Evolutionary conservation across 2,329 filamentous ascomycete genomes (phyloP).

Genomic region (Botrytis squamosa): DNA sequence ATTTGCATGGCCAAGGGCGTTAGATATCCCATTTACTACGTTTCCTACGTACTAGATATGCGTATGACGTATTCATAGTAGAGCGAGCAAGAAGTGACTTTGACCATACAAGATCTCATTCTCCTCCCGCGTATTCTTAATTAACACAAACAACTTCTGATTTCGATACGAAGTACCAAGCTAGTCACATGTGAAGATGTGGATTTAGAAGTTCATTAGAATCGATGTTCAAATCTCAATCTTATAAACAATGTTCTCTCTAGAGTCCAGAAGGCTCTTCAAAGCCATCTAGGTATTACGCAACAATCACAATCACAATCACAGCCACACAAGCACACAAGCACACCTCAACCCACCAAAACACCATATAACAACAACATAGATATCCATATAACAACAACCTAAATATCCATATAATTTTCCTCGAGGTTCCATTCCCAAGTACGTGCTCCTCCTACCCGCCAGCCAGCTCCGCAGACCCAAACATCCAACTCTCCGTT

Average conservation of each 20-base stretch:
- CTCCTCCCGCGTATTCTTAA: background rate
- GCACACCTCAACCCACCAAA: background rate
- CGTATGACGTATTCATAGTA: background rate
- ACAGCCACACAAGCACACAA: background rate
- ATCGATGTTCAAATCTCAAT: background rate
- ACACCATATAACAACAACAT: background rate
- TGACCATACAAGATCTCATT: background rate
- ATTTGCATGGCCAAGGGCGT: constrained; percentile 9
- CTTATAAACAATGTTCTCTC: background rate
- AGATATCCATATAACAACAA: background rate
- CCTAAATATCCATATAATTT: background rate
- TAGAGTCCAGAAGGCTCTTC: background rate
- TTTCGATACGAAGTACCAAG: background rate
- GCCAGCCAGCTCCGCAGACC: background rate
- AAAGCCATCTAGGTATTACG: background rate
- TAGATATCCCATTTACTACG: constrained; percentile 1
- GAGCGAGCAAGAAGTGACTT: background rate
- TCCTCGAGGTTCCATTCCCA: background rate
- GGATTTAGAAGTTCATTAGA: background rate
- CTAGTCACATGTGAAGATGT: background rate
- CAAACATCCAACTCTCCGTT: background rate
- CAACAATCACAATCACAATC: too few relatives aligned
- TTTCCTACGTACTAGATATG: background rate
- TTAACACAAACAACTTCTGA: background rate
- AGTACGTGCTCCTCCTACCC: background rate